A percentile compares a stretch with the other conserved stretches of the same genome.
phyloP scores from a whole-genome alignment of 257 asterid species.

The Cruciata laevipes region DNA sequence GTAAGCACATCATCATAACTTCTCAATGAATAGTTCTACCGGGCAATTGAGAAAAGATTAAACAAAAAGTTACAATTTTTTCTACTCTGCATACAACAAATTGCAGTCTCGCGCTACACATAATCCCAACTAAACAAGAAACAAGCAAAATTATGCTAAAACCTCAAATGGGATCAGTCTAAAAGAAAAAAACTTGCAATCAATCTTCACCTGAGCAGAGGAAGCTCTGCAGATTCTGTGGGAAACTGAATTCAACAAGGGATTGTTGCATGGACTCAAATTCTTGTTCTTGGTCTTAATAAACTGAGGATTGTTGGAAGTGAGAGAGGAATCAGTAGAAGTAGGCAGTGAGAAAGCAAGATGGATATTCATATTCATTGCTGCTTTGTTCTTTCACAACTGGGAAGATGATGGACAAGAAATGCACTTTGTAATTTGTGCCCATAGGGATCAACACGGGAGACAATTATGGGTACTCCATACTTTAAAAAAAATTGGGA shows the following conservation, averaged over 20 bases:
- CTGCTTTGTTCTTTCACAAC: not conserved
- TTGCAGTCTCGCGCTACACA: not conserved
- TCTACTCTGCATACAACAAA: not conserved
- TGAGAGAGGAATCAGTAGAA: not conserved
- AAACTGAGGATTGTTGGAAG: not conserved
- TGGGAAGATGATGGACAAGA: not conserved
- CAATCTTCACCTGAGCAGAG: constrained; percentile 3
- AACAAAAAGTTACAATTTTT: not conserved
- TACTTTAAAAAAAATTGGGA: not conserved
- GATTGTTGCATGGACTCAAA: constrained; percentile 7
- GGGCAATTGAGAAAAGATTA: not conserved
- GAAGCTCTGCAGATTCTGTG: not conserved
- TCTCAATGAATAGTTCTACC: not conserved
- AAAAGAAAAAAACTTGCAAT: not conserved
- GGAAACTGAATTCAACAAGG: not conserved
- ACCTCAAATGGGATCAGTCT: constrained; percentile 4
- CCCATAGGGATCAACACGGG: not conserved
- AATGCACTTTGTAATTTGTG: not conserved
- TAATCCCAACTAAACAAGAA: not conserved
- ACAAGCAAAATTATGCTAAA: not conserved
- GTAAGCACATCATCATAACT: not conserved
- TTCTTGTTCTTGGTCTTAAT: not conserved
- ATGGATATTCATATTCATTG: not conserved
- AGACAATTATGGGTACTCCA: not conserved
- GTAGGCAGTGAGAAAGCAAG: not conserved